Conservation (phyloP, 2,329 filamentous ascomycete species). For the Aspergillus pseudonomiae region DNA sequence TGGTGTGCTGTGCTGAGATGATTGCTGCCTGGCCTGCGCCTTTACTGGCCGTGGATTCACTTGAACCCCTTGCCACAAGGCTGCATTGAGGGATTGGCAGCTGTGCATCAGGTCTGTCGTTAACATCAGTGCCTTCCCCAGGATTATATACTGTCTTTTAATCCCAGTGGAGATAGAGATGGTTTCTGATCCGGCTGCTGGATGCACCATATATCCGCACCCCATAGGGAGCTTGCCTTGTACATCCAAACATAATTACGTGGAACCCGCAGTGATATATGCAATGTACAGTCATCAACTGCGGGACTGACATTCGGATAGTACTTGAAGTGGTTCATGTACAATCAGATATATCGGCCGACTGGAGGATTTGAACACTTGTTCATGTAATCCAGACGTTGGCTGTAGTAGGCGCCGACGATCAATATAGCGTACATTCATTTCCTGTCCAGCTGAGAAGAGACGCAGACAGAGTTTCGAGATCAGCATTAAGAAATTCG, state of each 20-base stretch:
- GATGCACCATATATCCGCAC: neutral
- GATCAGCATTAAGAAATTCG: neutral
- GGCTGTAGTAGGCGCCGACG: constrained; percentile 1
- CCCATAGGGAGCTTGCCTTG: neutral
- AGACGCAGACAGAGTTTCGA: neutral
- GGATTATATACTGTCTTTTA: neutral
- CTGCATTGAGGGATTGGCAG: neutral
- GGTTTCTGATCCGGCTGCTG: neutral
- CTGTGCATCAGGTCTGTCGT: neutral
- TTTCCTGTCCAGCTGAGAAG: neutral
- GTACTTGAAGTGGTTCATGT: neutral
- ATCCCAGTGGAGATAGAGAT: neutral
- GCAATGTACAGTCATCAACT: neutral
- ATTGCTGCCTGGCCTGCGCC: constrained; percentile 1
- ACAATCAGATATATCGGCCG: neutral
- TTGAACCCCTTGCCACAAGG: neutral
- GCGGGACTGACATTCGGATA: neutral
- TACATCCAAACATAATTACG: neutral
- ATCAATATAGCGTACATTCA: neutral
- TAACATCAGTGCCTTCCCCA: neutral
- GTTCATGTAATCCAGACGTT: constrained; percentile 10
- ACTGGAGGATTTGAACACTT: constrained; percentile 4
- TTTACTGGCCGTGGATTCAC: constrained; percentile 3
- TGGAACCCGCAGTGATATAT: neutral
- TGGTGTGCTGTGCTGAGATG: neutral